These are phyloP conservation scores for Carpinus fangiana DNA, from an alignment of 306 rosid species.

Conservation along the genomic window DNA sequence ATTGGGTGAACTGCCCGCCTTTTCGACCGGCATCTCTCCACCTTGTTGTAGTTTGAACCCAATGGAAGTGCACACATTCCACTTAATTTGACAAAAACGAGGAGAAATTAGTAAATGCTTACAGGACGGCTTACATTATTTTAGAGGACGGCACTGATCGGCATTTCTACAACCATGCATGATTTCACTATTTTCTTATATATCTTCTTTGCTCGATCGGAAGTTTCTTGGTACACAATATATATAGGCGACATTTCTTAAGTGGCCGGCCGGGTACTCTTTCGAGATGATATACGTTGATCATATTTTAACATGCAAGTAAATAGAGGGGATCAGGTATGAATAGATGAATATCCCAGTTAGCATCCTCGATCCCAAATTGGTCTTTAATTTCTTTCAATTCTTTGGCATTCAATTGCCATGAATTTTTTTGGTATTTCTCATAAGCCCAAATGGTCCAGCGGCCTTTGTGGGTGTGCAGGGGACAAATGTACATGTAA, in stretches of 20 bases:
- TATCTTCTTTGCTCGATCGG: not conserved
- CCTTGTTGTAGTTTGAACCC: no score
- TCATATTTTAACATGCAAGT: not conserved
- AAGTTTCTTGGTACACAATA: not conserved
- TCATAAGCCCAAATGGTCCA: not conserved
- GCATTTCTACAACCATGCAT: not conserved
- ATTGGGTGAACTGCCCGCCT: no score
- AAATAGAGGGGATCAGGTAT: not conserved
- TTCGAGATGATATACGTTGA: not conserved
- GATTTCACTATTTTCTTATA: not conserved
- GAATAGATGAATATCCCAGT: not conserved
- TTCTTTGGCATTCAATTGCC: not conserved
- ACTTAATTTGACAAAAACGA: no score
- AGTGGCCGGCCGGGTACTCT: not conserved
- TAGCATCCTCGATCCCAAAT: not conserved
- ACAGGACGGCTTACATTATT: not conserved
- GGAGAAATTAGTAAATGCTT: no score
- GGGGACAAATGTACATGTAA: not conserved
- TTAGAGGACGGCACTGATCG: not conserved
- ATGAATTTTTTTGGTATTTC: not conserved
- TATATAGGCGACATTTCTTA: not conserved
- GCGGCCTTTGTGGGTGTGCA: not conserved
- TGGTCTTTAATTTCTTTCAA: no score
- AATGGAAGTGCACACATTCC: no score
- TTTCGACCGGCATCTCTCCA: no score